A percentile compares a stretch with the other conserved stretches of the same genome.
phyloP scores from a whole-genome alignment of 2,329 filamentous ascomycete species.

The Epichloe sylvatica region DNA sequence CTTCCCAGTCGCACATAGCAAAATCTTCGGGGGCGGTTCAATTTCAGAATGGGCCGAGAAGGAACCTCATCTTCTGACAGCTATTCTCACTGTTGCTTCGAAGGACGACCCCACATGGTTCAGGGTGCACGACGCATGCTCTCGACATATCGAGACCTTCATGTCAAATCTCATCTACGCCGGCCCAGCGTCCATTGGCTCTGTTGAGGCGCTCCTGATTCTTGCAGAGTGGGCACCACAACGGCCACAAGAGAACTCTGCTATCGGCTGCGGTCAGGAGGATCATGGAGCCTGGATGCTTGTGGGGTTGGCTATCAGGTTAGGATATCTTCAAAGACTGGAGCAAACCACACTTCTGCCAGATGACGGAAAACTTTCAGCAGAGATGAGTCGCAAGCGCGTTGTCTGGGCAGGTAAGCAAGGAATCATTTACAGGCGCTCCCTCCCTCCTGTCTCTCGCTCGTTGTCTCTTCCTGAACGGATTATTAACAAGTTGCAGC shows the following conservation, averaged over 20 bases:
- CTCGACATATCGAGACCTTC: conserved; percentile 54
- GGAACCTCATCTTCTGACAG: conserved; percentile 55
- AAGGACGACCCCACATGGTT: conserved; percentile 54
- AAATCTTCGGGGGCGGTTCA: conserved; percentile 37
- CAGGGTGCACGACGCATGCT: conserved; percentile 50
- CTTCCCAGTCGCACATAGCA: conserved; percentile 51
- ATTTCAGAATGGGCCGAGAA: conserved; percentile 42
- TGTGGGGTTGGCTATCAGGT: conserved; percentile 53
- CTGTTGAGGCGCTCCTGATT: conserved; percentile 54
- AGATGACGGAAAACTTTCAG: conserved; percentile 43
- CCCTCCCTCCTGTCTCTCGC: too few species aligned
- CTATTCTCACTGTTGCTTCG: conserved; percentile 55
- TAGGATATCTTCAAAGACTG: conserved; percentile 56
- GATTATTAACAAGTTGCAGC: conserved; percentile 15
- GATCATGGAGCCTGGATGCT: conserved; percentile 68
- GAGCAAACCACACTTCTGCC: conserved; percentile 54
- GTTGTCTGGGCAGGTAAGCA: conserved; percentile 49
- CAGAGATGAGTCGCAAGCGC: conserved; percentile 46
- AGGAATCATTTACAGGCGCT: neutral
- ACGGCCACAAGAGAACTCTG: conserved; percentile 44
- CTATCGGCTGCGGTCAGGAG: conserved; percentile 57
- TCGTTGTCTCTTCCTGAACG: neutral
- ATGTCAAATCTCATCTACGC: conserved; percentile 54
- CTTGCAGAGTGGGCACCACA: conserved; percentile 63
- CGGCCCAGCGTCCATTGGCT: conserved; percentile 52